These are phyloP conservation scores for Emydomyces testavorans DNA, from an alignment of 2,329 filamentous ascomycete genomes.

Conservation along the genomic window DNA sequence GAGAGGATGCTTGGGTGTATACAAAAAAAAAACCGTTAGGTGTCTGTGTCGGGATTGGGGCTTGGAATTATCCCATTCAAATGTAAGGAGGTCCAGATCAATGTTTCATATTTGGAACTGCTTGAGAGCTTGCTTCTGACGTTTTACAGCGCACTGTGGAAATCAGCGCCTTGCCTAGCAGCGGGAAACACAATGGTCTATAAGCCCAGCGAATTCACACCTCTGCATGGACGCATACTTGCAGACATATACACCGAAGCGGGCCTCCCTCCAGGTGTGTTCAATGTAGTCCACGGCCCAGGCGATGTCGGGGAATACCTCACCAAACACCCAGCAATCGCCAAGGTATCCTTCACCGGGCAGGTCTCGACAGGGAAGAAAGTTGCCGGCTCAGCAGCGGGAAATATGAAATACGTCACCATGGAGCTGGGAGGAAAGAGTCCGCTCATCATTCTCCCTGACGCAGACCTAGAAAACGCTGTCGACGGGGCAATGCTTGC, in stretches of 20 bases:
- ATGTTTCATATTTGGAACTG: neutral
- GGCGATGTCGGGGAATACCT: slow-evolving; percentile 67
- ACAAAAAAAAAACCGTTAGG: slow-evolving; percentile 71
- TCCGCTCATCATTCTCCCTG: slow-evolving; percentile 66
- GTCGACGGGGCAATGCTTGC: slow-evolving; percentile 86
- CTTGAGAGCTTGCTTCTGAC: neutral
- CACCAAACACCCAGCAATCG: slow-evolving; percentile 58
- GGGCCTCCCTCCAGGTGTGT: slow-evolving; percentile 68
- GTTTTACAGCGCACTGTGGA: slow-evolving; percentile 57
- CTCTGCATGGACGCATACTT: slow-evolving; percentile 65
- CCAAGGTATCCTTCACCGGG: slow-evolving; percentile 83
- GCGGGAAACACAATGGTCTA: slow-evolving; percentile 86
- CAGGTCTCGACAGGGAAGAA: slow-evolving; percentile 74
- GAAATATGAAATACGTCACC: slow-evolving; percentile 77
- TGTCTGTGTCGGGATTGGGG: slow-evolving; percentile 76
- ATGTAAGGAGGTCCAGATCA: slow-evolving; percentile 41
- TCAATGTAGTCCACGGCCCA: slow-evolving; percentile 75
- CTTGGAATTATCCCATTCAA: slow-evolving; percentile 88
- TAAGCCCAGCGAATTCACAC: slow-evolving; percentile 79
- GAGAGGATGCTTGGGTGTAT: slow-evolving; percentile 69
- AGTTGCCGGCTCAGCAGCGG: slow-evolving; percentile 63
- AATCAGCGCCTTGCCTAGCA: slow-evolving; percentile 72
- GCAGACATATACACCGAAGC: slow-evolving; percentile 68
- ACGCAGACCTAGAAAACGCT: slow-evolving; percentile 66
- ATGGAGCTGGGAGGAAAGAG: slow-evolving; percentile 89